Conservation (phyloP, 768 basidiomycete species). For the Agrocybe pediades region DNA sequence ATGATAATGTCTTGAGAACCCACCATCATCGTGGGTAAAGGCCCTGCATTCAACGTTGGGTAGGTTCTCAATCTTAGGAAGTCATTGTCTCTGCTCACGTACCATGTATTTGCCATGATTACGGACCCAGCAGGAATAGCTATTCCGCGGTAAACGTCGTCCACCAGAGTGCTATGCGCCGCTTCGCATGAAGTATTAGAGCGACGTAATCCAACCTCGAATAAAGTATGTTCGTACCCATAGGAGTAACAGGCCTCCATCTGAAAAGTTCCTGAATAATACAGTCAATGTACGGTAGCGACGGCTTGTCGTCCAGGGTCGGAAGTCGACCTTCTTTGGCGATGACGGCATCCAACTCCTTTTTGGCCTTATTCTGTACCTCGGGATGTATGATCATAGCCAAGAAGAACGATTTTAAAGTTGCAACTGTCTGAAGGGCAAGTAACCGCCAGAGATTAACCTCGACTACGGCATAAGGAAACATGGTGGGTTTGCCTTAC, state of each 20-base stretch:
- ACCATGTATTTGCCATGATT: slow-evolving; percentile 7
- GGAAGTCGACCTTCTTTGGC: not conserved
- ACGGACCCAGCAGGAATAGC: slow-evolving; percentile 6
- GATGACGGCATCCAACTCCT: not conserved
- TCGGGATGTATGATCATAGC: not conserved
- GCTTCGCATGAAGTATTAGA: not conserved
- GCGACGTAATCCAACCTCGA: not conserved
- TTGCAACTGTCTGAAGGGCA: not conserved
- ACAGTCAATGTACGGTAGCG: slow-evolving; percentile 1
- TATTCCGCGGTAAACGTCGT: slow-evolving; percentile 1
- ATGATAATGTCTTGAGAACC: not conserved
- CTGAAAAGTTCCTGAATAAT: not conserved
- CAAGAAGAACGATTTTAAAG: not conserved
- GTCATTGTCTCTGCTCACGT: too few relatives aligned
- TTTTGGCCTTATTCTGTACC: not conserved
- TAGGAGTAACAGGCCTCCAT: not conserved
- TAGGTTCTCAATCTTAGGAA: too few relatives aligned
- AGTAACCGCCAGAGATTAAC: not conserved
- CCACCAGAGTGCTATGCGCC: slow-evolving; percentile 3
- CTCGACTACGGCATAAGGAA: not conserved
- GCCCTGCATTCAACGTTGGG: not conserved
- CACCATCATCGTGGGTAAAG: slow-evolving; percentile 1
- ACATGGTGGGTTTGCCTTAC: not conserved
- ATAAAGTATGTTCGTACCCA: not conserved
- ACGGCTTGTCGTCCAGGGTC: not conserved